Evolutionary conservation across 495 filamentous ascomycete genomes (phyloP), one percentile per base, ranked within the genome.

Genomic region (Bombardia bombarda): DNA sequence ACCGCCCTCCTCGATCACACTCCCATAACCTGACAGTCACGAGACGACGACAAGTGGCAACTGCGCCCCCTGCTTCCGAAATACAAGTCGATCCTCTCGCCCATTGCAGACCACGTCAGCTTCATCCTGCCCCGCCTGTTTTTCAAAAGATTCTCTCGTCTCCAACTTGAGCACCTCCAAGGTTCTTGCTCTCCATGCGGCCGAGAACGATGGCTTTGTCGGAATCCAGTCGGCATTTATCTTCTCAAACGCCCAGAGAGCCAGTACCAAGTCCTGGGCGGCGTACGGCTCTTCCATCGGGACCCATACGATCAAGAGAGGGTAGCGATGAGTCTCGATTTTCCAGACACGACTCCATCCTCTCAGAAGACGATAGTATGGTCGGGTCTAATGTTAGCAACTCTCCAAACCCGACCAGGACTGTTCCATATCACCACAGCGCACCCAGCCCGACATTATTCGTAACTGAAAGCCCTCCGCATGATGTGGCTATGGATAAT

Each of bases 221-320:
- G 16, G 52, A 53, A 20, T 14, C 47, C 0, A 46, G 24, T 21
- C 38, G 28, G 32, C 13, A 26, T 20, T 23, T 45, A 38, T 39
- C 46, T 2, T 42, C 50, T 8, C 47, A 36, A 20, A 14, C 38
- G 30, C 32, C 40, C 2, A 42, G 30, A 41, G 47, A 47, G 14
- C 16, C 25, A 14, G 32, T 45, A 6, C 38, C 47, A 17, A 47
- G 45, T 40, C 52, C 55, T 32, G 38, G 52, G 23, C n/a, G n/a
- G n/a, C 52, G 60, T 40, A 61, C 53, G 8, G 58, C 60, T 7
- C 35, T 63, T 7, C 60, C 60, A 9, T 40, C 56, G 14, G 50
- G 49, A 24, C 56, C 60, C 4, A 30, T 51, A 21, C 37, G 40
- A 1, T 45, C 50, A 8, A 52, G 34, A 25, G 50, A 48, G 7